Evolutionary conservation across 176 grass and related monocot genomes (phyloP).

Genomic region (Paspalum notatum): DNA sequence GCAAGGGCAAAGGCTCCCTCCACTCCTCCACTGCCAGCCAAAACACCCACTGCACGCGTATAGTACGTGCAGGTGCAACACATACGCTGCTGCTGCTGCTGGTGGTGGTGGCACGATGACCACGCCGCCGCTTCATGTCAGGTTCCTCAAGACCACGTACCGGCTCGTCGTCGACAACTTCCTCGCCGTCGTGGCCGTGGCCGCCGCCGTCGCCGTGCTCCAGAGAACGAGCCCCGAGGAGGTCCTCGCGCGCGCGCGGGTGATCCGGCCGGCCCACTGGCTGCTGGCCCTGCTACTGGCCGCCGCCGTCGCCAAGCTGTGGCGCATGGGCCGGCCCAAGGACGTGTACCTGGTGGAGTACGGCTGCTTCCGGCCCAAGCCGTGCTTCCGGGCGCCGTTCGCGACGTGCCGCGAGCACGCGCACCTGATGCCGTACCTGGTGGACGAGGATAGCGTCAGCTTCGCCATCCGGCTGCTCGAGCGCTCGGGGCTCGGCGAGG

Average conservation of each 20-base stretch:
- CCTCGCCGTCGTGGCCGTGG: neutral
- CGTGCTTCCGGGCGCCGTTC: constrained; percentile 40
- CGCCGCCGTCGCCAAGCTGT: constrained; percentile 1
- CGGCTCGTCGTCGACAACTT: constrained; percentile 39
- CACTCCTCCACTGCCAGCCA: neutral
- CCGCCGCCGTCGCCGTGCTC: neutral
- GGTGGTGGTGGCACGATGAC: constrained; percentile 4
- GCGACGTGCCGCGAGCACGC: constrained; percentile 53
- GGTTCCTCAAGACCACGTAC: constrained; percentile 4
- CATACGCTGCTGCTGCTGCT: no score
- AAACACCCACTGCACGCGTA: no score
- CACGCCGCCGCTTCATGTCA: neutral
- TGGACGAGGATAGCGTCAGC: constrained; percentile 36
- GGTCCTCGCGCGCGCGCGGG: neutral
- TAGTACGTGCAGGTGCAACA: no score
- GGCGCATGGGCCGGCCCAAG: neutral
- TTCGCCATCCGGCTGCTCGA: constrained; percentile 48
- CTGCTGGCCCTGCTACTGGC: neutral
- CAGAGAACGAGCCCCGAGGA: neutral
- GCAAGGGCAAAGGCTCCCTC: no score
- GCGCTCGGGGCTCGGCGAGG: constrained; percentile 54
- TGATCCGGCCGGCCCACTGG: neutral
- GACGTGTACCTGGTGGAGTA: constrained; percentile 65
- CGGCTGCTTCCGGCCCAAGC: constrained; percentile 54
- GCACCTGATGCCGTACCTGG: constrained; percentile 45